Evolutionary conservation across 129 eudicot species (phyloP).

Genomic region (Arctium minus): DNA sequence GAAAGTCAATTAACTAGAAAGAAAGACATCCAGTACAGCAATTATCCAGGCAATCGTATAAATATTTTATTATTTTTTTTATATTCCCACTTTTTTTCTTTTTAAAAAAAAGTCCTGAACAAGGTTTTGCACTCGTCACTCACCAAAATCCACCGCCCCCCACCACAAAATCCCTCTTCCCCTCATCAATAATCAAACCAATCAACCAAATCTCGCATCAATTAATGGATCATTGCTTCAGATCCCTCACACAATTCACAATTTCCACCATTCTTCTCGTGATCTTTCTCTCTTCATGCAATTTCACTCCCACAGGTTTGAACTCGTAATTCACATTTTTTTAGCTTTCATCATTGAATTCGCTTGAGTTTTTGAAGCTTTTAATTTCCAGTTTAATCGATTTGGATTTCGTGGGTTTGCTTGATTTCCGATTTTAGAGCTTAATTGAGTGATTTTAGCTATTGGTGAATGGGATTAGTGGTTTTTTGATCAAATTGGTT

Average conservation of each 20-base stretch:
- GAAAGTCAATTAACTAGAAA: background rate
- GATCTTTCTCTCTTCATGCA: slow-evolving; percentile 42
- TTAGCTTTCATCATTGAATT: background rate
- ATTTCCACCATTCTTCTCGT: slow-evolving; percentile 28
- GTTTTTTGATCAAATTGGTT: slow-evolving; percentile 8
- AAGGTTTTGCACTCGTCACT: slow-evolving; percentile 26
- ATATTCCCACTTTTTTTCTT: slow-evolving; percentile 10
- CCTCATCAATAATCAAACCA: background rate
- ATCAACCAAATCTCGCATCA: background rate
- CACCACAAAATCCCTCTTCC: slow-evolving; percentile 11
- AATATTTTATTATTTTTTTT: background rate
- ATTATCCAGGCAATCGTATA: background rate
- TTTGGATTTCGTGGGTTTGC: slow-evolving; percentile 11
- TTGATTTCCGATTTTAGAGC: background rate
- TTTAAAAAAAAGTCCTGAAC: background rate
- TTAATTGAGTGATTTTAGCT: slow-evolving; percentile 3
- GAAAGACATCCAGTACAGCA: slow-evolving; percentile 17
- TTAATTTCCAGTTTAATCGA: background rate
- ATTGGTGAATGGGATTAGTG: background rate
- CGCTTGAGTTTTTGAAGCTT: slow-evolving; percentile 1
- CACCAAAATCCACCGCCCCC: slow-evolving; percentile 18
- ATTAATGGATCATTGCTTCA: slow-evolving; percentile 41
- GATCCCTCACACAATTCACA: slow-evolving; percentile 33
- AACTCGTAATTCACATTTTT: background rate
- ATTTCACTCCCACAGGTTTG: slow-evolving; percentile 68